phyloP scores from a whole-genome alignment of 225 moss, liverwort and hornwort species.

The Sphagnum tenellum region DNA sequence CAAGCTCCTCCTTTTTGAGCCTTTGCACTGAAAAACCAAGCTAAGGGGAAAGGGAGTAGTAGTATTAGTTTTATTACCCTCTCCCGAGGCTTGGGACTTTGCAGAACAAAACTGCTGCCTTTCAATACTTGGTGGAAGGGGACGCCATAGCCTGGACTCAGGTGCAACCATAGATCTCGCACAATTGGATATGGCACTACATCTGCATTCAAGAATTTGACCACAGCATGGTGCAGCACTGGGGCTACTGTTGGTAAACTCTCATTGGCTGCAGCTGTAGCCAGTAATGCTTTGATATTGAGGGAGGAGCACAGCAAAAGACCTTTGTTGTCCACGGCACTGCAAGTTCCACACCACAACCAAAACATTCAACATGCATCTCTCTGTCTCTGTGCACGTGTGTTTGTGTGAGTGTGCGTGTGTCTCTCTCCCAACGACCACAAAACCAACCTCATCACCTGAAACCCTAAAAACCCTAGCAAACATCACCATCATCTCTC shows the following conservation, averaged over 20 bases:
- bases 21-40: not conserved
- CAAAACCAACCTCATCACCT: no score
- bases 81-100: slow-evolving; percentile 77
- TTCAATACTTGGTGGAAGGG: slow-evolving; percentile 62
- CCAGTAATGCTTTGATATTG: slow-evolving; percentile 37
- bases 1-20: not conserved
- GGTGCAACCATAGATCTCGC: slow-evolving; percentile 52
- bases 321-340: slow-evolving; percentile 1
- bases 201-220: slow-evolving; percentile 22
- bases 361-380: no score
- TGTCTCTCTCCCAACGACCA: no score
- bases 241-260: not conserved
- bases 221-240: slow-evolving; percentile 25
- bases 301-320: slow-evolving; percentile 28
- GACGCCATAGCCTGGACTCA: slow-evolving; percentile 30
- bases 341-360: no score
- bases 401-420: no score
- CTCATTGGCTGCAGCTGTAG: slow-evolving; percentile 8
- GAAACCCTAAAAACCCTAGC: no score
- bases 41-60: not conserved
- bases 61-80: slow-evolving; percentile 34
- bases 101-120: slow-evolving; percentile 60
- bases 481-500: no score
- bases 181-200: slow-evolving; percentile 54
- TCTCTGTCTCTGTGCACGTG: no score